Percentiles rank a stretch among this genome's conserved stretches.
phyloP scores from a whole-genome alignment of 148 eudicot genomes.

The Euryodendron excelsum region DNA sequence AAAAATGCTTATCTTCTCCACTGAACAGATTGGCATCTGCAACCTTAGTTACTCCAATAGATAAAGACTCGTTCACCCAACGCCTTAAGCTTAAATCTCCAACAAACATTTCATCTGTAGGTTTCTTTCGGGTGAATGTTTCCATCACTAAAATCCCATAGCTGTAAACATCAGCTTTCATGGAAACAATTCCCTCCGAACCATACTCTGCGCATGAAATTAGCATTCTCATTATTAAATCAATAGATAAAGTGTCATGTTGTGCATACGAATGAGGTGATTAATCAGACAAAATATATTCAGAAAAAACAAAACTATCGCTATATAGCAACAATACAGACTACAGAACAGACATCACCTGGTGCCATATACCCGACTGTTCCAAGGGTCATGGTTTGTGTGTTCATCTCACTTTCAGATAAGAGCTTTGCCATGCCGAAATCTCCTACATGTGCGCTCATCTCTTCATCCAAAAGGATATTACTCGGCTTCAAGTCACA shows the following conservation, averaged over 20 bases:
- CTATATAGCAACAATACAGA: not conserved
- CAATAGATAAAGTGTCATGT: too few species aligned
- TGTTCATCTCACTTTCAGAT: not conserved
- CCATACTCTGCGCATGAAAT: conserved; percentile 16
- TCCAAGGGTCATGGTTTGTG: not conserved
- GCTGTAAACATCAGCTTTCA: conserved; percentile 20
- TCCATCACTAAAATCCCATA: conserved; percentile 20
- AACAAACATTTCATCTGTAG: conserved; percentile 16
- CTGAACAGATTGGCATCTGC: not conserved
- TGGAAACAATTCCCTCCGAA: conserved; percentile 15
- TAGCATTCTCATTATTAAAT: not conserved
- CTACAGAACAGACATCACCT: not conserved
- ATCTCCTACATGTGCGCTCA: conserved; percentile 6
- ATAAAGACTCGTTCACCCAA: conserved; percentile 14
- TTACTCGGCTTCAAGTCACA: too few species aligned
- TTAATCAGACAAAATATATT: too few species aligned
- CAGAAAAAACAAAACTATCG: not conserved
- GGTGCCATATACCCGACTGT: conserved; percentile 8
- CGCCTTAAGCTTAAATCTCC: conserved; percentile 12
- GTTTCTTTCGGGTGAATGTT: conserved; percentile 23
- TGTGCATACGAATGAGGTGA: too few species aligned
- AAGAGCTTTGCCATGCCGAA: conserved; percentile 7
- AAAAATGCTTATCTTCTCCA: not conserved
- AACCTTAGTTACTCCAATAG: too few species aligned
- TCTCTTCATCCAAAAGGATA: not conserved